phyloP scores from a whole-genome alignment of 2,329 filamentous ascomycete species.

The Penicillium polonicum region DNA sequence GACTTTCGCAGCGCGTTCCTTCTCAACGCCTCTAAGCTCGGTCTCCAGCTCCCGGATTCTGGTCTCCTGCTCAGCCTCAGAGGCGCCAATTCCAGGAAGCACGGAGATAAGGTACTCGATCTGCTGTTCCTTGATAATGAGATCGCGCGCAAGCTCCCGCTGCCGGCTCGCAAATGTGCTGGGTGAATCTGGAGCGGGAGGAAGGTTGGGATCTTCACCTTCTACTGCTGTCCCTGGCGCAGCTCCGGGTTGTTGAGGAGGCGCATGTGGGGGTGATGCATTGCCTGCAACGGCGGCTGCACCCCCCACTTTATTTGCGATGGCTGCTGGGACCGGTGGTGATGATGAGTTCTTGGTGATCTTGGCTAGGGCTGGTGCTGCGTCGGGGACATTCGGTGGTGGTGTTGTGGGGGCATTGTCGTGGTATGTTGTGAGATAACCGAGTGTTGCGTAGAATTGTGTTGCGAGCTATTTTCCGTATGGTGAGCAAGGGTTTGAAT shows the following conservation, averaged over 20 bases:
- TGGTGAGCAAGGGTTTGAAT: not conserved
- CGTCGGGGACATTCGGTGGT: conserved; percentile 32
- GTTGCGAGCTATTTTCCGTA: conserved; percentile 43
- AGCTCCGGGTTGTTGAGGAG: conserved; percentile 22
- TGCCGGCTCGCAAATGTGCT: conserved; percentile 45
- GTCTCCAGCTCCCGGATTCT: conserved; percentile 44
- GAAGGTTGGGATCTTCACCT: conserved; percentile 31
- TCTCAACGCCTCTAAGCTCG: conserved; percentile 47
- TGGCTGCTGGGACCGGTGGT: conserved; percentile 34
- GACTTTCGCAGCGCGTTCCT: conserved; percentile 42
- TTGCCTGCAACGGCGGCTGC: conserved; percentile 16
- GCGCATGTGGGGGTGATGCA: conserved; percentile 25
- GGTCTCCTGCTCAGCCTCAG: conserved; percentile 46
- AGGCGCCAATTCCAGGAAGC: conserved; percentile 47
- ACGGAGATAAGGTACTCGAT: conserved; percentile 50
- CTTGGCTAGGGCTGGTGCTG: conserved; percentile 41
- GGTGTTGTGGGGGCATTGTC: conserved; percentile 42
- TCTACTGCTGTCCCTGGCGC: conserved; percentile 16
- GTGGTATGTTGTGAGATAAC: conserved; percentile 50
- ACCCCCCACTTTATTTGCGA: conserved; percentile 18
- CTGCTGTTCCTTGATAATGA: conserved; percentile 52
- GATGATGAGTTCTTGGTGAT: conserved; percentile 43
- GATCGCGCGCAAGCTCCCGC: conserved; percentile 49
- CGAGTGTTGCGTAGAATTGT: conserved; percentile 52
- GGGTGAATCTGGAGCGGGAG: conserved; percentile 43